Evolutionary conservation across 1,284 basidiomycete species (phyloP), one percentile per base, ranked within the genome.

Genomic region (Mycosarcoma mackinlayi): DNA sequence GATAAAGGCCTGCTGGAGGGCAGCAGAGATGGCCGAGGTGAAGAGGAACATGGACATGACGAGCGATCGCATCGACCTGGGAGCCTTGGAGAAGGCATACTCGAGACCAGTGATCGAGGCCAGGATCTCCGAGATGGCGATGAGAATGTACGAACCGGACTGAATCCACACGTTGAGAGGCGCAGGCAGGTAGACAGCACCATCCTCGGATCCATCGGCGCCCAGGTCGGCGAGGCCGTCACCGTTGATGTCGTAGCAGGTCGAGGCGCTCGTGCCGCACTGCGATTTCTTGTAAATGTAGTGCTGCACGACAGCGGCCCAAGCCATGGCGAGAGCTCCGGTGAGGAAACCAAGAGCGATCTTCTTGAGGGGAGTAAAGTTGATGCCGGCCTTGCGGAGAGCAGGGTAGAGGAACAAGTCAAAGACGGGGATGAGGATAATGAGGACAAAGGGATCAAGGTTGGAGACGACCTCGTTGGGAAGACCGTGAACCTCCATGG

Each of bases 401-500:
- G 83, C 84, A 16, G 92, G 92, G 84, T 94, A 94, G 73, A 91
- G 88, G 67, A 78, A 67, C 38, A 81, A 83, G 62, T 83, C 85
- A 64, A 86, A 79, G 59, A 86, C 69, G 35, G 85, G 84, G 18
- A 84, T 82, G 46, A 83, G 75, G 52, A 86, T 74, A 59, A 86
- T 81, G 53, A 85, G 83, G 39, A 81, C 78, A 49, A 93, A 84
- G 3, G 91, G 91, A 77, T 93, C 89, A 48, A 92, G 84, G 83
- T 92, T 92, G 44, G 90, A 90, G 61, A 92, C 84, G 38, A 93
- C 60, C 77, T 93, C 91, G 79, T 93, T 93, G 9, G 92, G 92
- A 6, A 84, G 74, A 56, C 91, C 90, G 73, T 91, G 85, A 3
- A 89, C 88, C 24, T 83, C 76, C 84, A 86, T 85, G 45, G 81